Base-by-base conservation (phyloP, 164 flowering plant genomes). In the Euptelea pleiosperma region DNA sequence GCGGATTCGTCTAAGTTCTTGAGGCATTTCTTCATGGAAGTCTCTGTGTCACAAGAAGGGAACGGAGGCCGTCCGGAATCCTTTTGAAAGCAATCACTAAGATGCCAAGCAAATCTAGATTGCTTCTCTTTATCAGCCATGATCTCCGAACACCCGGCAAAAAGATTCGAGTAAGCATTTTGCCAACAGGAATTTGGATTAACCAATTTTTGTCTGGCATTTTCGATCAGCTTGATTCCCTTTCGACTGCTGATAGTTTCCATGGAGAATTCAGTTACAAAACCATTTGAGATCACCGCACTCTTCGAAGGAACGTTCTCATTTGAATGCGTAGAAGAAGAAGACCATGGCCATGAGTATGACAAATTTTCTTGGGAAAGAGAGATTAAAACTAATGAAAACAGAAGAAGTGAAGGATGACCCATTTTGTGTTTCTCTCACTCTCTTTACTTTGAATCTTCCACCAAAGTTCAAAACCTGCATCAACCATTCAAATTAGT, bases 81-180 rank as follows among this genome's bases (percentile, higher is more conserved):
- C 67, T 64, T 66, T 35, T 79, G 88, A 52, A 83, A 88, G 76
- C 96, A 88, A 59, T 81, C 81, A 39, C 80, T 80, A 7, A 88
- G 79, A 59, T 76, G 65, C 92, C 96, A 88, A 52, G 92, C 90
- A 37, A 88, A 73, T 53, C 85, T 58, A 1, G 74, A 70, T 52
- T 83, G 55, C 55, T 63, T 75, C 71, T 88, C 92, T 15, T 81
- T 79, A n/a, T 40, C 70, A 5, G 79, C 76, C 12, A 79, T 52
- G 10, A 80, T 81, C 61, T 82, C 86, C 0, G 83, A 60, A 53
- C 92, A 88, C 2, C 80, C 75, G 4, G 81, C 64, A 48, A 88
- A 82, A 9, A 88, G 72, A 36, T 22, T 66, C 11, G 53, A 43
- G 46, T 88, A 88, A 2, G 96, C 90, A 25, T 66, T 70, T 26